Conservation (phyloP, 306 rosid species). For the Macrotyloma uniflorum region DNA sequence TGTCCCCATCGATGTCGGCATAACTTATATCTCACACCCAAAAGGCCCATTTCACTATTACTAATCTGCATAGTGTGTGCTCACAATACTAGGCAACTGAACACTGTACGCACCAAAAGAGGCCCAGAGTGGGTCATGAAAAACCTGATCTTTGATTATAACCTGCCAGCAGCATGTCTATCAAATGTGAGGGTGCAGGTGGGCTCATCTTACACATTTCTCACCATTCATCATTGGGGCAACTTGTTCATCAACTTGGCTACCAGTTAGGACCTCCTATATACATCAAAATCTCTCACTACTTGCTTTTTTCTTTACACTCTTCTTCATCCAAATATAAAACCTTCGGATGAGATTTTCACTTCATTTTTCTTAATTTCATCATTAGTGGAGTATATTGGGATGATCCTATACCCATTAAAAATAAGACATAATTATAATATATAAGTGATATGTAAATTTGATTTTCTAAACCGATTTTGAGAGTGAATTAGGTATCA, state of each 20-base stretch:
- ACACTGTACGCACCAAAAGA: background rate
- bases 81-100: background rate
- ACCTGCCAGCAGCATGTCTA: background rate
- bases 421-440: no score
- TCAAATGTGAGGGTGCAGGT: background rate
- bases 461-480: no score
- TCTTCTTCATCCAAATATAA: no score
- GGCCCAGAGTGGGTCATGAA: constrained; percentile 4
- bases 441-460: no score
- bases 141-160: background rate
- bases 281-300: background rate
- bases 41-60: background rate
- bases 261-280: background rate
- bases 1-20: background rate
- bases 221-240: background rate
- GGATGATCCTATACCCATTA: no score
- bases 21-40: background rate
- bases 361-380: no score
- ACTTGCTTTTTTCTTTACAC: no score
- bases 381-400: no score
- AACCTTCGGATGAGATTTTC: no score
- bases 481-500: no score
- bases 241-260: background rate
- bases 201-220: background rate
- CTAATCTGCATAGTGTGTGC: background rate